phyloP scores from a whole-genome alignment of 1,284 basidiomycete species.

The Singerocomus inundabilis region DNA sequence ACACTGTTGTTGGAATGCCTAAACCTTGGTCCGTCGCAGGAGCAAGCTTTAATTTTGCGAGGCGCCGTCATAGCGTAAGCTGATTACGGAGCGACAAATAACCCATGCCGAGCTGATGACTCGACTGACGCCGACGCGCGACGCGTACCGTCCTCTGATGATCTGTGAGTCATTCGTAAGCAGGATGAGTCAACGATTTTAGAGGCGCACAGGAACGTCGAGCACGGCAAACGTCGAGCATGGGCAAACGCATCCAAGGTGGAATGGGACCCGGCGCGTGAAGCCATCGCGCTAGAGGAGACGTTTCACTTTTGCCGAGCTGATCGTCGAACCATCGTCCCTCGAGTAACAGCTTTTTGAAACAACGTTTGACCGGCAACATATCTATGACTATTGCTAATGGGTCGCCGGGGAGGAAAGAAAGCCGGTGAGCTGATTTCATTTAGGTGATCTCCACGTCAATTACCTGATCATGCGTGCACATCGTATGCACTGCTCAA shows the following conservation, averaged over 20 bases:
- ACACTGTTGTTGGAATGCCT: no score
- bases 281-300: no score
- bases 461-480: neutral
- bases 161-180: conserved; percentile 16
- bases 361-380: conserved; percentile 6
- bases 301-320: conserved; percentile 4
- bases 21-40: neutral
- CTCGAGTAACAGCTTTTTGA: neutral
- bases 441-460: conserved; percentile 27
- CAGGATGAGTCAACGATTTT: neutral
- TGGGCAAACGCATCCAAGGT: no score
- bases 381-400: conserved; percentile 6
- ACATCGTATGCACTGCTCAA: neutral
- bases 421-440: conserved; percentile 22
- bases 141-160: conserved; percentile 6
- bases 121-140: conserved; percentile 6
- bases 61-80: neutral
- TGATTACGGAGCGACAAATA: no score
- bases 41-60: neutral
- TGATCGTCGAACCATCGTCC: conserved; percentile 17
- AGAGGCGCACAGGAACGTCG: neutral
- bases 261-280: no score
- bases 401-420: conserved; percentile 4
- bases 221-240: neutral
- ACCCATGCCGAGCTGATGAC: conserved; percentile 14